Conservation (phyloP, 306 rosid genomes). For the Cucurbita moschata region DNA sequence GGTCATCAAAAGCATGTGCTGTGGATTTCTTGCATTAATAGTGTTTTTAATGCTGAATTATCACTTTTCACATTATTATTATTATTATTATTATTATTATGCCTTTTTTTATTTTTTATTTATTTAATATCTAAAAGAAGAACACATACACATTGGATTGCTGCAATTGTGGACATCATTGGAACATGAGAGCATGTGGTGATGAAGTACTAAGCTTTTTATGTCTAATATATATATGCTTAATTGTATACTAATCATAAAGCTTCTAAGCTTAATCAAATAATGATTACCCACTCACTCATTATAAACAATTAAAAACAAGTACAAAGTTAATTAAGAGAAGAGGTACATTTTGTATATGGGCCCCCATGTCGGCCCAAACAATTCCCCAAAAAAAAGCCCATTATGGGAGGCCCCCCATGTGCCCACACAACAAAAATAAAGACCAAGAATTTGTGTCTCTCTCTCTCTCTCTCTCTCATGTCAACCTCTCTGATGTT, state of each 20-base stretch:
- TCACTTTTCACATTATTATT: not conserved
- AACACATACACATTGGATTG: constrained; percentile 7
- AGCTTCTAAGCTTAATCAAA: not conserved
- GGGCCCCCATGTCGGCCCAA: constrained; percentile 47
- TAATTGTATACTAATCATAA: not conserved
- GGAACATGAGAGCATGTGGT: constrained; percentile 57
- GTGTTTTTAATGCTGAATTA: not conserved
- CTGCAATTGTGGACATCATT: constrained; percentile 15
- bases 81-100: too few species aligned
- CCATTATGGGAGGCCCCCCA: constrained; percentile 45
- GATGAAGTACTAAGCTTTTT: not conserved
- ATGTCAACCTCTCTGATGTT: constrained; percentile 35
- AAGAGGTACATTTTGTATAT: constrained; percentile 9
- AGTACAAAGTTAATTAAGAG: constrained; percentile 5
- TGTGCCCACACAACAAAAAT: constrained; percentile 30
- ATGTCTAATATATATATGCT: not conserved
- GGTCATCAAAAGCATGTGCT: constrained; percentile 5
- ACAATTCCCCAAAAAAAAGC: constrained; percentile 25
- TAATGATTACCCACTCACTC: not conserved
- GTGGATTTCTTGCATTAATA: not conserved
- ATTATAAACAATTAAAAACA: not conserved
- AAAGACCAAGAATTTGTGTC: not conserved
- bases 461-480: constrained; percentile 19
- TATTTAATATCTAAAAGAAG: not conserved
- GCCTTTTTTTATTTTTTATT: too few species aligned